Evolutionary conservation across 495 filamentous ascomycete genomes (phyloP).

Genomic region (Xylona heveae): DNA sequence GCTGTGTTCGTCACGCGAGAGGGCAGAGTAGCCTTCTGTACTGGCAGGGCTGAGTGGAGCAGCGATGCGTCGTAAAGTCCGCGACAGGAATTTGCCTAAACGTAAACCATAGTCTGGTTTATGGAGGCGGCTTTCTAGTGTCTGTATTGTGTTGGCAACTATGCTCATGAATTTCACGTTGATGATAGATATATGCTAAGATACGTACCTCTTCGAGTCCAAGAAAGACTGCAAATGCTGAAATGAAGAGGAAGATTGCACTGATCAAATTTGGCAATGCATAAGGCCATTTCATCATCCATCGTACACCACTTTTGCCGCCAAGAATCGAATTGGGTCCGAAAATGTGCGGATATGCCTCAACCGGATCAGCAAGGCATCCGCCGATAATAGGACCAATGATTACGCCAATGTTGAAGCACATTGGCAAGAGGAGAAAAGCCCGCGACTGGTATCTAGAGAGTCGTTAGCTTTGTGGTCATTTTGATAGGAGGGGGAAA

Average conservation of each 20-base stretch:
- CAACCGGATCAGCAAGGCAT: conserved; percentile 46
- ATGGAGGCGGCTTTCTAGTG: conserved; percentile 25
- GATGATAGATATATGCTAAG: conserved; percentile 4
- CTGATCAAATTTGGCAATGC: conserved; percentile 56
- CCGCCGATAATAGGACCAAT: conserved; percentile 53
- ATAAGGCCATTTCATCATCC: conserved; percentile 50
- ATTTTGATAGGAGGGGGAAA: no score
- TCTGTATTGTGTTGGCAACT: conserved; percentile 21
- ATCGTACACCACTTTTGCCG: conserved; percentile 31
- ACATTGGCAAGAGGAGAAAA: conserved; percentile 63
- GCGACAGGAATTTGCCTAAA: no score
- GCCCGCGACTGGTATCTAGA: conserved; percentile 45
- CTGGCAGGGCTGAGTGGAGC: no score
- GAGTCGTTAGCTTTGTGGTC: conserved; percentile 5
- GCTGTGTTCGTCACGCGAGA: no score
- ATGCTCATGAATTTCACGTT: no score
- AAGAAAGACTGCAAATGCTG: conserved; percentile 33
- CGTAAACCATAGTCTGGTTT: conserved; percentile 30
- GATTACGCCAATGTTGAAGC: conserved; percentile 62
- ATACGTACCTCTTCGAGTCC: conserved; percentile 44
- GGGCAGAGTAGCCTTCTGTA: no score
- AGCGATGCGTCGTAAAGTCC: no score
- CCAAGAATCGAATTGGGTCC: conserved; percentile 29
- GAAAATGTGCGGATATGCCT: conserved; percentile 41
- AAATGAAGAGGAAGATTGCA: conserved; percentile 37